Conservation (phyloP, 176 grass and related monocot species). For the Luzula sylvatica region DNA sequence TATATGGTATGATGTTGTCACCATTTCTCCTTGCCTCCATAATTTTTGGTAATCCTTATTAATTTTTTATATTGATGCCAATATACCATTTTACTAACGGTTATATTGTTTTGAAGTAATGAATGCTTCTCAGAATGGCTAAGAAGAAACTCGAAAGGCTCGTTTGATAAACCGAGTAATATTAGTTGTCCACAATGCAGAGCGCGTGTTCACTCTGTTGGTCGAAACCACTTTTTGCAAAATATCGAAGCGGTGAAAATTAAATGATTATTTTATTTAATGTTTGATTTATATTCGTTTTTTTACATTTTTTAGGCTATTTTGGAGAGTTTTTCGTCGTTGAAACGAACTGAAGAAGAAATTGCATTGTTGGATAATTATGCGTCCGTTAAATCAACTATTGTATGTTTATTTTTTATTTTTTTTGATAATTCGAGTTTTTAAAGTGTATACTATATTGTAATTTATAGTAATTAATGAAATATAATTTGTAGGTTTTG, state of each 20-base stretch:
- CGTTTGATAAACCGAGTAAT: conserved; percentile 40
- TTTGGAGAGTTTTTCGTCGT: conserved; percentile 54
- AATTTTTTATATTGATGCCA: not conserved
- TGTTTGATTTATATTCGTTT: not conserved
- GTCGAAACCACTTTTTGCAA: conserved; percentile 88
- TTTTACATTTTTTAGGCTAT: conserved; percentile 62
- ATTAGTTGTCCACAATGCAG: conserved; percentile 81
- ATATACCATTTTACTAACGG: conserved; percentile 15
- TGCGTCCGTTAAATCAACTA: conserved; percentile 72
- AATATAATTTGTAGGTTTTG: conserved; percentile 38
- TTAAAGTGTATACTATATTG: too few species aligned
- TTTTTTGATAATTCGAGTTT: not conserved
- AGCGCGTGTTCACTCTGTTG: conserved; percentile 67
- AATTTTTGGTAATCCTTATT: conserved; percentile 64
- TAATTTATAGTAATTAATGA: not conserved
- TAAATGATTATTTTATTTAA: conserved; percentile 3
- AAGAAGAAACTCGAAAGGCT: conserved; percentile 59
- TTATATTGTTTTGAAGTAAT: conserved; percentile 49
- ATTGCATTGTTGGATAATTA: conserved; percentile 72
- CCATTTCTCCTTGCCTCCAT: conserved; percentile 87
- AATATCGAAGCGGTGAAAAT: conserved; percentile 78
- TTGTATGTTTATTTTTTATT: conserved; percentile 49
- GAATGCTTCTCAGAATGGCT: conserved; percentile 98
- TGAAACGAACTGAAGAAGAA: conserved; percentile 76
- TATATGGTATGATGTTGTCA: conserved; percentile 98